A percentile compares a stretch with the other conserved stretches of the same genome.
These are phyloP conservation scores for Trichoderma polysporum DNA, from an alignment of 2,329 filamentous ascomycete genomes.

Conservation along the genomic window DNA sequence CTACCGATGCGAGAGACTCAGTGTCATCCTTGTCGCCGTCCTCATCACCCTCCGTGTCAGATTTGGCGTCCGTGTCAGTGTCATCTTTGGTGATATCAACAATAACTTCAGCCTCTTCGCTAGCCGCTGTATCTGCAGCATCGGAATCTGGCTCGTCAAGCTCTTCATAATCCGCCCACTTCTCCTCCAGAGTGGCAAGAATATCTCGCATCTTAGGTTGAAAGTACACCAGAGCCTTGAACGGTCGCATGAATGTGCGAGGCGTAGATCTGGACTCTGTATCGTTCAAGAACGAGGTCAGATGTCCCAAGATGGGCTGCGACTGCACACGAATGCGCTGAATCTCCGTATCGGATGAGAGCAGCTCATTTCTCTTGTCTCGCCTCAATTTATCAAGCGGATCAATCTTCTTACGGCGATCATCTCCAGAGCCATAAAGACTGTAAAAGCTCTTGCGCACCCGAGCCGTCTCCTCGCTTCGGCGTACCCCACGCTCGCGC, in stretches of 20 bases:
- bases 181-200: constrained; percentile 41
- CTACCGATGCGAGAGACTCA: constrained; percentile 37
- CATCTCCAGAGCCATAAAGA: not conserved
- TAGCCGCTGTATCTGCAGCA: constrained; percentile 24
- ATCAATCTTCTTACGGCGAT: constrained; percentile 19
- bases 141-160: constrained; percentile 27
- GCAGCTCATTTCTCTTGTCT: constrained; percentile 30
- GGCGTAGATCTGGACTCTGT: constrained; percentile 37
- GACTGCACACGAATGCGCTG: constrained; percentile 44
- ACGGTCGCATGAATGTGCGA: constrained; percentile 43
- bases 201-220: constrained; percentile 43
- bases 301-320: constrained; percentile 40
- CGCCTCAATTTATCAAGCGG: constrained; percentile 26
- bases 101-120: constrained; percentile 32
- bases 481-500: constrained; percentile 37
- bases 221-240: constrained; percentile 42
- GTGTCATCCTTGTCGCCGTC: constrained; percentile 30
- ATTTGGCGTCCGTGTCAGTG: not conserved
- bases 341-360: constrained; percentile 30
- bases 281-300: constrained; percentile 39
- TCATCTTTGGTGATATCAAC: constrained; percentile 24
- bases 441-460: constrained; percentile 34
- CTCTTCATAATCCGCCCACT: constrained; percentile 42
- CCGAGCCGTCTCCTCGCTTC: constrained; percentile 39
- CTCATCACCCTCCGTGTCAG: constrained; percentile 24